phyloP scores from a whole-genome alignment of 2,329 filamentous ascomycete genomes.

The Colletotrichum viniferum region DNA sequence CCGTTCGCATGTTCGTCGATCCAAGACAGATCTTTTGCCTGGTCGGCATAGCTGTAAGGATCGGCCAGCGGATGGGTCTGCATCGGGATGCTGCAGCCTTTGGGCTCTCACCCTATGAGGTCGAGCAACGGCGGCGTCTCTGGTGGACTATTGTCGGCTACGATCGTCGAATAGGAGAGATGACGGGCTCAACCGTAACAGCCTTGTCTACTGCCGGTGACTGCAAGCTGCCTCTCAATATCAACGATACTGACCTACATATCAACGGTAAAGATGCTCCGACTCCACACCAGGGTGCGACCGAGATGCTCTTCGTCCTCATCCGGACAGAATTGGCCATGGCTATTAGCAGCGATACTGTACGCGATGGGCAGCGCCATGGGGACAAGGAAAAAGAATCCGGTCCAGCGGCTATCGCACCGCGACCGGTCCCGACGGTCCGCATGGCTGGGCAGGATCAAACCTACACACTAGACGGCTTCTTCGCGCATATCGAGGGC shows the following conservation, averaged over 20 bases:
- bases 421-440: slow-evolving; percentile 40
- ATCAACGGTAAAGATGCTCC: slow-evolving; percentile 60
- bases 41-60: slow-evolving; percentile 68
- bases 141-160: slow-evolving; percentile 77
- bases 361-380: slow-evolving; percentile 35
- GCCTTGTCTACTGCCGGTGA: slow-evolving; percentile 58
- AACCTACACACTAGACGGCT: slow-evolving; percentile 55
- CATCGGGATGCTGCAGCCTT: slow-evolving; percentile 65
- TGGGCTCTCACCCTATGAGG: slow-evolving; percentile 60
- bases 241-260: slow-evolving; percentile 66
- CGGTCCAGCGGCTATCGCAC: slow-evolving; percentile 25
- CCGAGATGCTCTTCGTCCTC: slow-evolving; percentile 65
- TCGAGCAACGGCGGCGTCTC: slow-evolving; percentile 72
- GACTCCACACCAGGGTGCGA: slow-evolving; percentile 52
- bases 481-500: slow-evolving; percentile 59
- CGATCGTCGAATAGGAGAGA: slow-evolving; percentile 71
- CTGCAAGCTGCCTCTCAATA: slow-evolving; percentile 62
- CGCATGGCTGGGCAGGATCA: slow-evolving; percentile 55
- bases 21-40: slow-evolving; percentile 65
- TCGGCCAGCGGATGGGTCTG: slow-evolving; percentile 72
- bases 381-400: slow-evolving; percentile 29
- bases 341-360: slow-evolving; percentile 52
- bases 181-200: slow-evolving; percentile 63
- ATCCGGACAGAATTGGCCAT: slow-evolving; percentile 62
- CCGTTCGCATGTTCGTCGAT: slow-evolving; percentile 62